Evolutionary conservation across 257 asterid genomes (phyloP).

Genomic region (Agastache rugosa): DNA sequence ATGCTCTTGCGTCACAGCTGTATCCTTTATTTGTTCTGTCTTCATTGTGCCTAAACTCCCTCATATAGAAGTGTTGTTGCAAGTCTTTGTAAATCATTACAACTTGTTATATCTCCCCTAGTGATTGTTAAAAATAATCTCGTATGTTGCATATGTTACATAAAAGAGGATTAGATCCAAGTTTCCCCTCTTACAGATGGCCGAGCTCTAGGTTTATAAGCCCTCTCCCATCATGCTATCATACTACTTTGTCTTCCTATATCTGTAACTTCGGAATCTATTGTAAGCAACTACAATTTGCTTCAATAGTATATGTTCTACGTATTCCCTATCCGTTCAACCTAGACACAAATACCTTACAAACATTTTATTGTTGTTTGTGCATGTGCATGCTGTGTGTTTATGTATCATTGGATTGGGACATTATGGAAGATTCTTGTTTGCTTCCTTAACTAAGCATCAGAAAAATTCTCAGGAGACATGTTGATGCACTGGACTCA

Average conservation of each 20-base stretch:
- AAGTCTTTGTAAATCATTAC: neutral
- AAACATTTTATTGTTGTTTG: neutral
- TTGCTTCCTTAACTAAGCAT: slow-evolving; percentile 49
- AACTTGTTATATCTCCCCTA: neutral
- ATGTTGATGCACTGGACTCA: slow-evolving; percentile 85
- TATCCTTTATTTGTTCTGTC: slow-evolving; percentile 62
- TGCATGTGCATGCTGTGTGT: neutral
- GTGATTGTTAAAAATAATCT: neutral
- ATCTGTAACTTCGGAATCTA: neutral
- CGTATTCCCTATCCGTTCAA: neutral
- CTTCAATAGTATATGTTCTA: neutral
- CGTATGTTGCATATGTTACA: neutral
- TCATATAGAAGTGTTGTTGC: neutral
- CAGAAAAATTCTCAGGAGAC: slow-evolving; percentile 82
- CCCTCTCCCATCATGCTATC: neutral
- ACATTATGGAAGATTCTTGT: neutral
- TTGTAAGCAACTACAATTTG: neutral
- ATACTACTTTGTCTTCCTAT: neutral
- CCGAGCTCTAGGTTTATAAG: neutral
- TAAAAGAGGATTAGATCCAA: slow-evolving; percentile 2
- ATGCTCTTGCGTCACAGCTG: slow-evolving; percentile 73
- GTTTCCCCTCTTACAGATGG: neutral
- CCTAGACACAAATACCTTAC: neutral
- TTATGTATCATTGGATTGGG: neutral
- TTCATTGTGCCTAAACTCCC: neutral